Conservation (phyloP, 2,329 filamentous ascomycete genomes). For the Trichophyton verrucosum region DNA sequence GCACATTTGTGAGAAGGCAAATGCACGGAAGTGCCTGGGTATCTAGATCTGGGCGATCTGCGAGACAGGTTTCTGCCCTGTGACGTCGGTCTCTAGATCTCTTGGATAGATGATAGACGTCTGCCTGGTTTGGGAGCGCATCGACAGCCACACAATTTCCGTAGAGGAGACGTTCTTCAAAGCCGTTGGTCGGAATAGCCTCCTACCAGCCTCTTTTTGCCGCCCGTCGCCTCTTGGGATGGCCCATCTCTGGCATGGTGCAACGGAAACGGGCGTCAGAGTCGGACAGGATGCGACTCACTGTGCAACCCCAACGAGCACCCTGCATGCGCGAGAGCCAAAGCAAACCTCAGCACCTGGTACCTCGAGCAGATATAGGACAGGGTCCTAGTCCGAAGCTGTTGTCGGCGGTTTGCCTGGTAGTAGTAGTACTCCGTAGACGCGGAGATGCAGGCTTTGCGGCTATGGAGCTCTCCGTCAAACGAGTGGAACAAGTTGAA, state of each 20-base stretch:
- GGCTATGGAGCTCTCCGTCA: neutral
- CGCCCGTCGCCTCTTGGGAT: neutral
- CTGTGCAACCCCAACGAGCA: neutral
- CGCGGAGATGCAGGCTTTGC: neutral
- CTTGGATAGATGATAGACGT: neutral
- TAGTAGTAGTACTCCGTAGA: neutral
- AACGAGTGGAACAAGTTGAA: neutral
- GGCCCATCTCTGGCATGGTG: neutral
- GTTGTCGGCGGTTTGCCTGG: neutral
- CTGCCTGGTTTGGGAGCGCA: neutral
- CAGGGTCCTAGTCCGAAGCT: neutral
- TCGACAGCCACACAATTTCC: neutral
- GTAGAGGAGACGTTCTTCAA: neutral
- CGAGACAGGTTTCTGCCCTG: neutral
- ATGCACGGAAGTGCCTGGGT: neutral
- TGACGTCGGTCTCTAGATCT: neutral
- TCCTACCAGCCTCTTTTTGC: neutral
- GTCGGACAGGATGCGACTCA: conserved; percentile 3
- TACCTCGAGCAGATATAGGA: neutral
- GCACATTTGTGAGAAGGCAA: neutral
- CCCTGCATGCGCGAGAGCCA: neutral
- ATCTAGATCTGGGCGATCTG: neutral
- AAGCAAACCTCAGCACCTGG: neutral
- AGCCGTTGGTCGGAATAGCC: neutral
- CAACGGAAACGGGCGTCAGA: conserved; percentile 1